Evolutionary conservation across 805 yeast species (phyloP), one percentile per base, ranked within the genome.

Genomic region (Sugiyamaella floridensis): DNA sequence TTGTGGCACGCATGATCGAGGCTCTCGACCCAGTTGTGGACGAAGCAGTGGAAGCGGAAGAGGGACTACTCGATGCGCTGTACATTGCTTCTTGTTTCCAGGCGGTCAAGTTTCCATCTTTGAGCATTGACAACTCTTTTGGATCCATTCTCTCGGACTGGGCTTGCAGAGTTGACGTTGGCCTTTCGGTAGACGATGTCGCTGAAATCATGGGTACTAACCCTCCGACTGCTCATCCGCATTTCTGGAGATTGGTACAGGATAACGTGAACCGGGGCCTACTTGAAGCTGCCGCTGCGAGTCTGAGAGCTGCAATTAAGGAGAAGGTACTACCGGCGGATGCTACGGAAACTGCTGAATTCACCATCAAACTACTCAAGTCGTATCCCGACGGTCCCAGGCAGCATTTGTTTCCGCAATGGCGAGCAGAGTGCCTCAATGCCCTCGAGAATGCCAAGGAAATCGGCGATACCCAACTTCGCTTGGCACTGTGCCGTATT

Each of bases 361-460:
- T 40, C 1, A 45, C 18, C 5, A 52, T 56, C 22, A 40, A 57
- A 12, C 54, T 65, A 1, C 52, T 64, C 8, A 50, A 51, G 18
- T 43, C 64, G 14, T 64, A 67, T 37, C 67, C 68, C 16, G 61
- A 60, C 15, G 42, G 48, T 8, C 45, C 48, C 26, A 52, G 50
- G 14, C 45, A 51, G 12, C 43, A 46, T 18, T 52, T 46, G 14
- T 64, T 63, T 53, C 46, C 61, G 9, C 53, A 57, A 40, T 67
- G 71, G 71, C 55, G 63, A 18, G 53, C 58, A 6, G 43, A 58
- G n/a, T 60, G 61, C 22, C 45, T 57, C 15, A 56, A 57, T 12
- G 65, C 56, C 10, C 60, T 57, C 18, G 54, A 48, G 10, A 50
- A 45, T 15, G 41, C 59, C 7, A 42, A 50, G 16, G 54, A 54